A percentile compares a stretch with the other conserved stretches of the same genome.
phyloP scores from a whole-genome alignment of 169 alveolate genomes.

The Plasmodium chabaudi region DNA sequence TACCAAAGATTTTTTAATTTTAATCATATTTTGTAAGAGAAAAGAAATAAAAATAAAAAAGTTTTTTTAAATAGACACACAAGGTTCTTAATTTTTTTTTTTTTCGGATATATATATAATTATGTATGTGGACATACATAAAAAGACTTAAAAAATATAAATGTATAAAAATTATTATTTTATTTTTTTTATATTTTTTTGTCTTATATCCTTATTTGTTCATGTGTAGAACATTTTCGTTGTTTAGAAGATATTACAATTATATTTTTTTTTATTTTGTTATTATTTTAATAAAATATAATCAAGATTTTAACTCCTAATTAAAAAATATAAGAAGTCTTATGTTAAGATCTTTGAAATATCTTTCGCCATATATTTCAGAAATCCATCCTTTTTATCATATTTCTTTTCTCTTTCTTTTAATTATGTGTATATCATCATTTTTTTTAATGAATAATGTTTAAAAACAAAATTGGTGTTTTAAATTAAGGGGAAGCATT shows the following conservation, averaged over 20 bases:
- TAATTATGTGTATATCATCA: conserved; percentile 36
- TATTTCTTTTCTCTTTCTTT: conserved; percentile 42
- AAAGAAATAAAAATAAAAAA: conserved; percentile 49
- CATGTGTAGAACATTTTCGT: background rate
- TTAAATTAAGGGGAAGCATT: background rate
- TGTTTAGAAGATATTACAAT: conserved; percentile 54
- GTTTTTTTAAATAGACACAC: background rate
- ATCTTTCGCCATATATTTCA: conserved; percentile 75
- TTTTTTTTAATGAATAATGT: conserved; percentile 49
- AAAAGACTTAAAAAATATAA: too few relatives aligned
- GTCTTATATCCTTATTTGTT: conserved; percentile 6
- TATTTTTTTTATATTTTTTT: conserved; percentile 8
- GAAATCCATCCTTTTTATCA: conserved; percentile 24
- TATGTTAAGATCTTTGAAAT: conserved; percentile 42
- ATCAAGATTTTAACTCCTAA: conserved; percentile 53
- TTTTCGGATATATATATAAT: conserved; percentile 8
- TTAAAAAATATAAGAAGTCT: conserved; percentile 23
- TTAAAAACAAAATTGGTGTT: background rate
- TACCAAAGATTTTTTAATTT: conserved; percentile 66
- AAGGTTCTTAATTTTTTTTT: conserved; percentile 9
- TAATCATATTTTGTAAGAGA: conserved; percentile 46
- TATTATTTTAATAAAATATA: conserved; percentile 31
- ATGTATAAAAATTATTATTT: background rate
- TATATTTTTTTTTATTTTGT: conserved; percentile 15
- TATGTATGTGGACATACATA: background rate